These are phyloP conservation scores for Leucosporidium yakuticum DNA, from an alignment of 768 basidiomycete genomes.

Conservation along the genomic window DNA sequence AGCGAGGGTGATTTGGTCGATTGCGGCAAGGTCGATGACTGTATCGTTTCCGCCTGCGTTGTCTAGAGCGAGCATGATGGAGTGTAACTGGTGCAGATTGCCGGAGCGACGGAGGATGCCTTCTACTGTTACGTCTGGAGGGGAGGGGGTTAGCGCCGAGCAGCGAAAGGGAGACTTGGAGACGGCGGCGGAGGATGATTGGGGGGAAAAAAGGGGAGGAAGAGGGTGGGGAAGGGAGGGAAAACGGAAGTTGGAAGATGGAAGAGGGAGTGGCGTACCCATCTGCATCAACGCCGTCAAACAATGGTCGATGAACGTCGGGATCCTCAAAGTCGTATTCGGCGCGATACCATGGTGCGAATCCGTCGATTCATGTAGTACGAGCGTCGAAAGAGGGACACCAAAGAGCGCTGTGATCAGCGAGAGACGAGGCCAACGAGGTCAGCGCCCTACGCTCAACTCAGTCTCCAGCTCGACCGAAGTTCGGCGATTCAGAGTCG, in stretches of 20 bases:
- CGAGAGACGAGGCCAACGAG: too few species aligned
- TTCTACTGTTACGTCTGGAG: constrained; percentile 12
- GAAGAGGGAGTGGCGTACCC: constrained; percentile 1
- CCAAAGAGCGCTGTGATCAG: constrained; percentile 21
- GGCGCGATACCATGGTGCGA: constrained; percentile 22
- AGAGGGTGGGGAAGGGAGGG: background rate
- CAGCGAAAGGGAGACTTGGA: too few species aligned
- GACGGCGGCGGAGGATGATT: too few species aligned
- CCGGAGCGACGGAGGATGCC: constrained; percentile 24
- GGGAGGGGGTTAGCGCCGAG: too few species aligned
- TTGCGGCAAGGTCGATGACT: constrained; percentile 20
- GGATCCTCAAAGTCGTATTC: constrained; percentile 12
- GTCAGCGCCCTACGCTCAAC: too few species aligned
- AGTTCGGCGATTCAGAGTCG: background rate
- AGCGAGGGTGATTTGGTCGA: constrained; percentile 30
- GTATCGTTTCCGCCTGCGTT: constrained; percentile 15
- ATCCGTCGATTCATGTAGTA: constrained; percentile 17
- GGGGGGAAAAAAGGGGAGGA: too few species aligned
- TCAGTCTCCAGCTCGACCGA: too few species aligned
- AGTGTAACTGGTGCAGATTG: background rate
- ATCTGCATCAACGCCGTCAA: constrained; percentile 24
- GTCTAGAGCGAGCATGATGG: constrained; percentile 23
- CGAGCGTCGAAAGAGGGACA: constrained; percentile 1
- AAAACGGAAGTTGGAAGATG: background rate
- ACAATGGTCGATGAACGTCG: constrained; percentile 29